Base-by-base conservation (phyloP, 2,329 filamentous ascomycete species). In the Pseudogymnoascus destructans region DNA sequence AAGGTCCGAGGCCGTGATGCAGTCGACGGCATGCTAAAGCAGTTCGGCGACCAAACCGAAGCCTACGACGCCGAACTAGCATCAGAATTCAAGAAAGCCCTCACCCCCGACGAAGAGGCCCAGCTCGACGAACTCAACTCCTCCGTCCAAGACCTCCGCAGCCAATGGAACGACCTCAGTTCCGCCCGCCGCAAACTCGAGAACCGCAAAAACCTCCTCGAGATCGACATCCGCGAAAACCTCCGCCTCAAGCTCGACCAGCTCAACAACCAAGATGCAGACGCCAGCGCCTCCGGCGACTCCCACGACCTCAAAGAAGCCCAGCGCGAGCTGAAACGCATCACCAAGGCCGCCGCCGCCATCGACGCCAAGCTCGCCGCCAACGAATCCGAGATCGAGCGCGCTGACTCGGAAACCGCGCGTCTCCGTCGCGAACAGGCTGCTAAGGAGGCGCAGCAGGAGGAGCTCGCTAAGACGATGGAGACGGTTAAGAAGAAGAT, bases 81-180 rank as follows among this genome's bases (percentile, higher is more conserved):
- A 13, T 87, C 89, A 0, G 86, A 95, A 21, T 98, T 97, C 75
- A 95, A 95, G 74, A 96, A 95, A 72, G 86, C 86, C 10, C 77
- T 98, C 55, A 87, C 85, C 8, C 74, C 80, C 6, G 81, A 84
- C n/a, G 95, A 98, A 71, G 92, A 97, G 70, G 76, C 78, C 38
- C 84, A 87, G 66, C 77, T 98, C 3, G 86, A 93, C 61, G 77
- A 77, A 32, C 79, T 95, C 8, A 85, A 82, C 59, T 74, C 75
- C 3, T 78, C 78, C 10, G 82, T 89, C 5, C 87, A 91, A 66
- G 81, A 86, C 40, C 73, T 97, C 46, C 83, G 88, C 62, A 85
- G 82, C 63, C 81, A 91, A 66, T 86, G 89, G 74, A 86, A 87
- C 55, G 84, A 89, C 58, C 71, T 90, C 49, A 89, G 86, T 66